Percentiles rank a stretch among this genome's conserved stretches.
These are phyloP conservation scores for Platanus orientalis DNA, from an alignment of 164 flowering plant species.

Conservation along the genomic window DNA sequence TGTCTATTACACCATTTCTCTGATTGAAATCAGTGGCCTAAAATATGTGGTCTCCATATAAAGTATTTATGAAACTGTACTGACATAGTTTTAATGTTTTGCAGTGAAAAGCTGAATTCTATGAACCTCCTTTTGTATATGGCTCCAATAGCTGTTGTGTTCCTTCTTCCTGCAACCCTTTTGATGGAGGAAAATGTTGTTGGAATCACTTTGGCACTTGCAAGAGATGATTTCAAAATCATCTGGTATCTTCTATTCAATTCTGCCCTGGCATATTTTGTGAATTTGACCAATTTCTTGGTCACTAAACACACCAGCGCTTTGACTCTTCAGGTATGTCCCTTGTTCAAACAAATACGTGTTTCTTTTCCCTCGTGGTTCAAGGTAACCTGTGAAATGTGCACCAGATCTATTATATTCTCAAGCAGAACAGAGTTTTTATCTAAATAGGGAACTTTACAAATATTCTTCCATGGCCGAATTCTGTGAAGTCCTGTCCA, in stretches of 20 bases:
- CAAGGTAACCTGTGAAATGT: too few species aligned
- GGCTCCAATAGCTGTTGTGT: slow-evolving; percentile 22
- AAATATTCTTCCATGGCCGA: too few species aligned
- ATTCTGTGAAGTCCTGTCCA: too few species aligned
- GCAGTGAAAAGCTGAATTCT: slow-evolving; percentile 23
- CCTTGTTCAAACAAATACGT: not conserved
- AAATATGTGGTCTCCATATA: not conserved
- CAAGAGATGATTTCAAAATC: slow-evolving; percentile 16
- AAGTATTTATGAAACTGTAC: not conserved
- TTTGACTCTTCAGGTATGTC: slow-evolving; percentile 23
- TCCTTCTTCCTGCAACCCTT: slow-evolving; percentile 19
- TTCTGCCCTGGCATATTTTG: slow-evolving; percentile 20
- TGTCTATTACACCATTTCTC: too few species aligned
- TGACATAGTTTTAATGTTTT: not conserved
- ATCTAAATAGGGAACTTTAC: too few species aligned
- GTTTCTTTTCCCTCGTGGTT: too few species aligned
- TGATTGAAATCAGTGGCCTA: not conserved
- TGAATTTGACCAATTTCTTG: too few species aligned
- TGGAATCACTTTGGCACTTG: slow-evolving; percentile 17
- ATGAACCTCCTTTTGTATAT: slow-evolving; percentile 27
- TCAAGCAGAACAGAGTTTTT: too few species aligned
- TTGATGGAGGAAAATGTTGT: slow-evolving; percentile 17
- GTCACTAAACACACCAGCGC: slow-evolving; percentile 30
- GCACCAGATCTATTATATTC: too few species aligned
- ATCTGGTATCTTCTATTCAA: slow-evolving; percentile 15